Evolutionary conservation across 2,329 filamentous ascomycete species (phyloP), one percentile per base, ranked within the genome.

Genomic region (Monilinia polystroma): DNA sequence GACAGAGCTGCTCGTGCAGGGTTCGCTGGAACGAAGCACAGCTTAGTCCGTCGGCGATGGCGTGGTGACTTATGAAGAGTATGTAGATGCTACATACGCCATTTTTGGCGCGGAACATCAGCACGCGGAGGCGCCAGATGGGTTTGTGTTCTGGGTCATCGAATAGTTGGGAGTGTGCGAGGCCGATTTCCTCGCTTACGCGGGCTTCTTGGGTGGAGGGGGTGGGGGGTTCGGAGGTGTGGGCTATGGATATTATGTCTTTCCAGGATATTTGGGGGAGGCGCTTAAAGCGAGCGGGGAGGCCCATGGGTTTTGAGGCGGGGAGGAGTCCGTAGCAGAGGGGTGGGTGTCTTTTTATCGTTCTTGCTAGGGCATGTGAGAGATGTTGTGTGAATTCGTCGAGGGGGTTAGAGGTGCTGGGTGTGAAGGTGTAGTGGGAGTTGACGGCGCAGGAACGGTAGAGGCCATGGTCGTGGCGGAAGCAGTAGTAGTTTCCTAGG

Each of bases 91-190:
- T 66, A 23, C 8, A 58, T 3, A 14, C 52, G 26, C 38, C 47
- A 51, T 60, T 63, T 43, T n/a, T 16, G 5, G 20, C 12, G 16
- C 4, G 12, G 55, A 49, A 12, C 58, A 64, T 53, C 5, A 73
- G n/a, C 35, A 72, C 65, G 3, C 66, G 35, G 8, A 73, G 1
- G 54, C 67, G 73, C 73, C 73, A 74, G 0, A 66, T 67, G 7
- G 72, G 72, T 41, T 68, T 69, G 1, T 26, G 29, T 12, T 68
- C n/a, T 20, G 62, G 69, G n/a, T 74, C 68, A 10, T 20, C 41
- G 11, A 67, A 73, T 1, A 66, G 57, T n/a, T 59, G 38, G 26
- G 69, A 57, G 64, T 74, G 72, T 12, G 56, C 63, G n/a, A 23
- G 55, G 16, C 66, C 71, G n/a, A 74, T 35, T 16, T 65, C 35